Evolutionary conservation across 805 yeast genomes (phyloP).

Genomic region (Nakazawaea sp.): DNA sequence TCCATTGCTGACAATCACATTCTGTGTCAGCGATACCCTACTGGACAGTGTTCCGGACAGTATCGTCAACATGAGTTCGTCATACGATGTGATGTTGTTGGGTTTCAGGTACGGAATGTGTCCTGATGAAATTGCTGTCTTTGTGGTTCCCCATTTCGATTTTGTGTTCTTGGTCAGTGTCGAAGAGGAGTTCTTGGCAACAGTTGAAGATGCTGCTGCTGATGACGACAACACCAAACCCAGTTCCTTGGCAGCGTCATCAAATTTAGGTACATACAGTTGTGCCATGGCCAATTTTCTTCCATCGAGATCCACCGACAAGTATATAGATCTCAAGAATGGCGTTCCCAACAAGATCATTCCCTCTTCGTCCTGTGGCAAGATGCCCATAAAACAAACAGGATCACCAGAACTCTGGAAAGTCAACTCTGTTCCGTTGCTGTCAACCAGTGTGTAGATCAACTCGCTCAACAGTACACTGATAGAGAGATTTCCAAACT

Average conservation of each 20-base stretch:
- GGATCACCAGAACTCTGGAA: constrained; percentile 41
- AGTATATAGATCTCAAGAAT: constrained; percentile 42
- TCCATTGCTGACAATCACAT: constrained; percentile 10
- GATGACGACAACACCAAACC: background rate
- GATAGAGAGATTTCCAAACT: constrained; percentile 45
- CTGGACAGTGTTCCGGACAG: constrained; percentile 11
- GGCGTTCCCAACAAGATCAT: constrained; percentile 52
- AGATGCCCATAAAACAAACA: constrained; percentile 51
- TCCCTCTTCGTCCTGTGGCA: constrained; percentile 42
- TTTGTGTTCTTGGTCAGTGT: constrained; percentile 1
- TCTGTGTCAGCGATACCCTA: background rate
- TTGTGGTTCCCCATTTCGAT: constrained; percentile 4
- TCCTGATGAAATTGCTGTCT: constrained; percentile 19
- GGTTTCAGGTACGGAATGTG: constrained; percentile 23
- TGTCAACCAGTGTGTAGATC: constrained; percentile 29
- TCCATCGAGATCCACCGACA: constrained; percentile 62
- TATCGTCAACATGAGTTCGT: constrained; percentile 20
- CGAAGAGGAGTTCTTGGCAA: background rate
- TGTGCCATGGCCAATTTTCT: constrained; percentile 49
- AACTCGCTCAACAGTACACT: constrained; percentile 43
- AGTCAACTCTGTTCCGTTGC: constrained; percentile 28
- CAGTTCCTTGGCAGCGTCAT: background rate
- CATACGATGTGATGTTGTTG: constrained; percentile 18
- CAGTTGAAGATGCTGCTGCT: constrained; percentile 1
- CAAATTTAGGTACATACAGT: constrained; percentile 18